Evolutionary conservation across 75 land plant genomes (phyloP).

Genomic region (Cryptomeria japonica): DNA sequence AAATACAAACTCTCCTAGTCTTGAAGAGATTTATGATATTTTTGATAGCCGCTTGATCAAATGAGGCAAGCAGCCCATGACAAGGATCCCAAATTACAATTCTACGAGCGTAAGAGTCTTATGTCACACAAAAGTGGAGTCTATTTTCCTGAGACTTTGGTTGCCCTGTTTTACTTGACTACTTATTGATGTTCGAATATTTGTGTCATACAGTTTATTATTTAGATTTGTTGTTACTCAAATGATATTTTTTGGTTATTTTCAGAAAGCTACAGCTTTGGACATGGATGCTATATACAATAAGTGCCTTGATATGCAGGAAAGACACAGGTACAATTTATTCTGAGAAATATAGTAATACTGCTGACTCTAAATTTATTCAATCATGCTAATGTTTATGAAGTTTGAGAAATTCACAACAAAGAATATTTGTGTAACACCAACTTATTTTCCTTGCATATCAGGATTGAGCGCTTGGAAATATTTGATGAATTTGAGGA

Average conservation of each 20-base stretch:
- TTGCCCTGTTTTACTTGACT: not conserved
- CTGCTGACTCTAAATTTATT: not conserved
- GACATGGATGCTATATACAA: slow-evolving; percentile 86
- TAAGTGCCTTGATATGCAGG: slow-evolving; percentile 68
- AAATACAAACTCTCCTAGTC: too few species aligned
- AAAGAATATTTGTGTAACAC: not conserved
- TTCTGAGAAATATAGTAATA: not conserved
- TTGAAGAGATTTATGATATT: too few species aligned
- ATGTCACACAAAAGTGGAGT: too few species aligned
- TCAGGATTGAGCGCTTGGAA: slow-evolving; percentile 91
- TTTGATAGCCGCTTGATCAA: too few species aligned
- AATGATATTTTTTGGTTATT: not conserved
- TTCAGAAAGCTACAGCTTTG: slow-evolving; percentile 81
- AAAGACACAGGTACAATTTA: slow-evolving; percentile 64
- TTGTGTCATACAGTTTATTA: not conserved
- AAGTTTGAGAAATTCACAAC: slow-evolving; percentile 1
- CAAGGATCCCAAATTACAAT: too few species aligned
- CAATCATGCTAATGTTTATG: not conserved
- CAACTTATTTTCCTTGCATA: not conserved
- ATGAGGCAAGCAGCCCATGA: too few species aligned
- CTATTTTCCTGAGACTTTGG: not conserved
- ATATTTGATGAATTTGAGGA: slow-evolving; percentile 98
- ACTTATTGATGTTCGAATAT: not conserved
- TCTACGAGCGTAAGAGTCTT: too few species aligned
- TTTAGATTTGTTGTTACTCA: not conserved